Conservation (phyloP, 352 stramenopile genomes). For the Aphanomyces invadans region DNA sequence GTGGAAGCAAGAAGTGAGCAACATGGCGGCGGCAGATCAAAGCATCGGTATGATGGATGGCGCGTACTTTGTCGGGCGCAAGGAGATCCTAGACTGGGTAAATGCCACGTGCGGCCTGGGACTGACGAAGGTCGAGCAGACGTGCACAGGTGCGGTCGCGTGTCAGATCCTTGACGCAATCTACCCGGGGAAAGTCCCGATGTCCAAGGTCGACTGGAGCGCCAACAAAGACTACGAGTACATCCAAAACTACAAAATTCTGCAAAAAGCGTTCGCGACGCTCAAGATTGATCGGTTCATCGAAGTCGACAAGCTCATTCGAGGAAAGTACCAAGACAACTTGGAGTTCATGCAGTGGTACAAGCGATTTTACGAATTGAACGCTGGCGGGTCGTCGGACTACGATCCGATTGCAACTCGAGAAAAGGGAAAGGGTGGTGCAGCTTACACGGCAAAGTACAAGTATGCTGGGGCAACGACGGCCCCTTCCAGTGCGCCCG, state of each 20-base stretch:
- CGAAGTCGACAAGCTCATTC: constrained; percentile 96
- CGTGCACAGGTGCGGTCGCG: constrained; percentile 91
- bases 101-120: constrained; percentile 93
- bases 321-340: constrained; percentile 99
- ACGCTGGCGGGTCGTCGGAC: constrained; percentile 56
- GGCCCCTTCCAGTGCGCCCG: constrained; percentile 28
- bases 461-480: constrained; percentile 40
- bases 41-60: constrained; percentile 94
- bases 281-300: constrained; percentile 95
- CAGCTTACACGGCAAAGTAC: constrained; percentile 66
- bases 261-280: constrained; percentile 96
- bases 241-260: constrained; percentile 99
- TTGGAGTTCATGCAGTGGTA: constrained; percentile 99
- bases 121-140: constrained; percentile 97
- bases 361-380: constrained; percentile 90
- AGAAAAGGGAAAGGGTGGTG: constrained; percentile 91
- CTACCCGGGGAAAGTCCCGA: constrained; percentile 91
- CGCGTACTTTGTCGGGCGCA: constrained; percentile 95
- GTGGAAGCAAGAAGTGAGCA: background rate
- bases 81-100: constrained; percentile 98
- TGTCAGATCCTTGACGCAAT: constrained; percentile 97
- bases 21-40: constrained; percentile 72
- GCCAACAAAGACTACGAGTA: constrained; percentile 98
- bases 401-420: constrained; percentile 93
- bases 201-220: constrained; percentile 96